Percentiles rank a stretch among this genome's conserved stretches.
These are phyloP conservation scores for Limonium bicolor DNA, from an alignment of 148 eudicot genomes.

Conservation along the genomic window DNA sequence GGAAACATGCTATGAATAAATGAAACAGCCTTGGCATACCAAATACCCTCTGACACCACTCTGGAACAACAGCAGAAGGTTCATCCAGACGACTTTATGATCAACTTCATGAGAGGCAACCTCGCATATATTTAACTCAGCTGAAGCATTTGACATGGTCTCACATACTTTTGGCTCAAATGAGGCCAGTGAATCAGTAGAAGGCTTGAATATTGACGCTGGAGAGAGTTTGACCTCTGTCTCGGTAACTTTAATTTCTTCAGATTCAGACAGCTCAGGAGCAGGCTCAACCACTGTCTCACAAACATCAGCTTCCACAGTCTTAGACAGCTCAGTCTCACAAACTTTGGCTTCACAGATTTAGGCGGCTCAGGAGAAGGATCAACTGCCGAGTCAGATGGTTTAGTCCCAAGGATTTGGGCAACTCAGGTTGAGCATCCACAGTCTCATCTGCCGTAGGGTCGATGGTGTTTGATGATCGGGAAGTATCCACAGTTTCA, in stretches of 20 bases:
- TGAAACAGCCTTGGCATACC: conserved; percentile 19
- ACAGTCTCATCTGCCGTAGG: background rate
- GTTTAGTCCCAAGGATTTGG: background rate
- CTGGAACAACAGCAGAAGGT: conserved; percentile 34
- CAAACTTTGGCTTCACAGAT: conserved; percentile 4
- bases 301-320: background rate
- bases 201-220: too few species aligned
- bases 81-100: too few species aligned
- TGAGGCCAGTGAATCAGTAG: background rate
- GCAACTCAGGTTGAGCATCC: conserved; percentile 4
- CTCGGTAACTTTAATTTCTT: conserved; percentile 11
- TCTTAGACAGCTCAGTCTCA: conserved; percentile 1
- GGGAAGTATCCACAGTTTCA: background rate
- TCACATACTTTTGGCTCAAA: background rate
- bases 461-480: conserved; percentile 11
- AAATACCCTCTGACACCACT: conserved; percentile 42
- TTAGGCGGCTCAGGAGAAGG: background rate
- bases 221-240: too few species aligned
- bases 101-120: conserved; percentile 13
- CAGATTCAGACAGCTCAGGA: background rate
- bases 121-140: too few species aligned
- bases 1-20: background rate
- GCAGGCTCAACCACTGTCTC: background rate
- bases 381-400: background rate
- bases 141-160: too few species aligned